Base-by-base conservation (phyloP, 1,284 basidiomycete species). In the Irpex sp. region DNA sequence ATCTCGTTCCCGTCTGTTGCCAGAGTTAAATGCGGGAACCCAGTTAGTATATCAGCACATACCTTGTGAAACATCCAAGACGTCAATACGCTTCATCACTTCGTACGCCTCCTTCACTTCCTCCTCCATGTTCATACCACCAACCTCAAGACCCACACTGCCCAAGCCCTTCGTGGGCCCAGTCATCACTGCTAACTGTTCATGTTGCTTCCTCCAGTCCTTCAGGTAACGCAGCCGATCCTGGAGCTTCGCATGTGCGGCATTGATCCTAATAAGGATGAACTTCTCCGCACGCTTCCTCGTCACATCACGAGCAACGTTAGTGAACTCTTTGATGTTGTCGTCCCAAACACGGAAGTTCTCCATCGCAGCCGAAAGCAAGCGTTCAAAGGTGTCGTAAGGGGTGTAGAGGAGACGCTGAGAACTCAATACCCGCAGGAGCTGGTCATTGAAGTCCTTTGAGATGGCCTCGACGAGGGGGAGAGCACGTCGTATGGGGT, bases 401-500 rank as follows among this genome's bases (percentile, higher is more conserved):
- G 96, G 94, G 55, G 93, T 92, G 74, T 97, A 98, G 61, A 96
- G 90, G 3, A 98, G 82, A 8, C 96, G 87, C 67, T 95, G 92
- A 4, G 90, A 91, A 2, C 88, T 91, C 52, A 99, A 86, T 21
- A 99, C 93, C 56, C 93, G 91, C 5, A 97, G 82, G 45, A 98
- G 85, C 68, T 95, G 92, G 71, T 98, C 94, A 69, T 96, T 97
- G 75, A 99, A 96, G 74, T 99, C 97, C 28, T 90, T 86, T 4
- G 96, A 98, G 72, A 99, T 98, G 42, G 96, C 96, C 75, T 99
- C 96, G 33, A 98, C 95, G 59, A 99, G 89, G 0, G 95, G 95
- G 8, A 99, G 87, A 2, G 95, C 94, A 51, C 96, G 90, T 16
- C 93, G 90, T 67, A 98, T 94, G 0, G 96, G 96, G 74, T 99